Conservation (phyloP, 2,329 filamentous ascomycete genomes). For the Cordyceps tenuipes region DNA sequence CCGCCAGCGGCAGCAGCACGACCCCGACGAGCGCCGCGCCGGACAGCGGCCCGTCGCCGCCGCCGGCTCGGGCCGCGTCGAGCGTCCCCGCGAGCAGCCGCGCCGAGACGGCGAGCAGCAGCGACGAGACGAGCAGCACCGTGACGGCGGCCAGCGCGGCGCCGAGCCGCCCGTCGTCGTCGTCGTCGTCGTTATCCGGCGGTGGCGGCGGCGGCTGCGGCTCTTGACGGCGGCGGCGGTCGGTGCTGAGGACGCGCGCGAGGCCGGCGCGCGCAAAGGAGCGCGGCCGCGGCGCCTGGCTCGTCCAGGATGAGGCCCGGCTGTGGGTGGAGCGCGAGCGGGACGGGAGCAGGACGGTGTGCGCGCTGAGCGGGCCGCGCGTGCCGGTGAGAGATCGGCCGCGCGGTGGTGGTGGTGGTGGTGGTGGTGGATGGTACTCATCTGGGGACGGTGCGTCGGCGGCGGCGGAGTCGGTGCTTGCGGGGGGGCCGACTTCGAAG, state of each 20-base stretch:
- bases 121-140: constrained; percentile 44
- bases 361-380: not conserved
- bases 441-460: no score
- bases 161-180: constrained; percentile 5
- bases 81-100: constrained; percentile 55
- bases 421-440: not conserved
- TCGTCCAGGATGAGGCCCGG: constrained; percentile 17
- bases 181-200: no score
- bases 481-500: not conserved
- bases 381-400: not conserved
- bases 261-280: constrained; percentile 4
- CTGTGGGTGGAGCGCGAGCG: constrained; percentile 20
- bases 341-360: constrained; percentile 17
- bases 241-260: constrained; percentile 3
- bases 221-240: not conserved
- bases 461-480: not conserved
- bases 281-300: not conserved
- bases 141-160: constrained; percentile 30
- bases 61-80: no score
- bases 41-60: constrained; percentile 39
- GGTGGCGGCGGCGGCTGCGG: no score
- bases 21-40: constrained; percentile 50
- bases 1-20: constrained; percentile 53
- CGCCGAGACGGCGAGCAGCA: constrained; percentile 49
- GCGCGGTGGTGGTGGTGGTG: not conserved